Base-by-base conservation (phyloP, 2,329 filamentous ascomycete genomes). In the Graphilbum sp. region DNA sequence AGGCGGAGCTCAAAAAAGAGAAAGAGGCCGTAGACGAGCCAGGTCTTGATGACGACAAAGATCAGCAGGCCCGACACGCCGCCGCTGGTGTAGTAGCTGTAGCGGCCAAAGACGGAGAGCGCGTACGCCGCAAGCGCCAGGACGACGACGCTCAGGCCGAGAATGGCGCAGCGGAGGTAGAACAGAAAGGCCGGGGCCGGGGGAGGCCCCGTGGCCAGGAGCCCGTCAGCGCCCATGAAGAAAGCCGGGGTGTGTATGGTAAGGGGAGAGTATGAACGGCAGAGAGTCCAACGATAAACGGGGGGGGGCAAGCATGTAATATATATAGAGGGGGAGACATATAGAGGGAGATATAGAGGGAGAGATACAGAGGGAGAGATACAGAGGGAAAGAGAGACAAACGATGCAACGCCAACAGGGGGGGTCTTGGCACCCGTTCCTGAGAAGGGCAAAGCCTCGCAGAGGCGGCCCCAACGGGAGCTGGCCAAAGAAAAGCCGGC, bases 51-150 rank as follows among this genome's bases (percentile, higher is more conserved):
- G 36, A 52, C 21, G 27, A 63, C 56, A 41, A 67, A 67, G 43
- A 65, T 58, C 32, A 65, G 51, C 43, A 67, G 63, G 27, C 56
- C 59, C 2, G 55, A 53, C 5, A 58, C 54, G 4, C 57, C 57
- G 4, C 50, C 46, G 40, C 42, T 39, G 39, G 49, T 49, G 16
- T 25, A 39, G 39, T 51, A 47, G 34, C 49, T 50, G 29, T 43
- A 37, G 15, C 43, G 41, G 15, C 48, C 47, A 15, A 54, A 54
- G 13, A 63, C 42, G 2, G 59, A 57, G 13, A 61, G 35, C 11
- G 58, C 52, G 44, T 62, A 64, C 17, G 56, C 61, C 34, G 55
- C 52, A 5, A 64, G 49, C 24, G 55, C 57, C 24, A 67, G 49
- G 30, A 60, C 47, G 36, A 57, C 50, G 27, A 61, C 45, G 4